A percentile compares a stretch with the other conserved stretches of the same genome.
These are phyloP conservation scores for Citrus inodora DNA, from an alignment of 345 rosid species.

Conservation along the genomic window DNA sequence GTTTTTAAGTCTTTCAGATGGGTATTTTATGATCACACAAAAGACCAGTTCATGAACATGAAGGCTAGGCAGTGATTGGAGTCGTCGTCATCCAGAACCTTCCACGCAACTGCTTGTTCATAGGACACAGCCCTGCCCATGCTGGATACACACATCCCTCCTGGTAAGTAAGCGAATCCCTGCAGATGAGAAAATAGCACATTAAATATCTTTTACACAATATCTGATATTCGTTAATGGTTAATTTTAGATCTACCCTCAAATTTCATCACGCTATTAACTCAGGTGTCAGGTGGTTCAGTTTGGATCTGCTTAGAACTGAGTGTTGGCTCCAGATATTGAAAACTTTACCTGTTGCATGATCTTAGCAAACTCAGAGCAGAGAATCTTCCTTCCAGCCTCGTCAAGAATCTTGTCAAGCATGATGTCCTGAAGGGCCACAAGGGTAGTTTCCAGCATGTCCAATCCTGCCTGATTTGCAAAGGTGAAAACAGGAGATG, in stretches of 20 bases:
- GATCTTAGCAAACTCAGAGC: slow-evolving; percentile 79
- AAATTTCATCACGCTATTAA: not conserved
- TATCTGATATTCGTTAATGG: not conserved
- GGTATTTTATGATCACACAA: slow-evolving; percentile 41
- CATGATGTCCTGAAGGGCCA: slow-evolving; percentile 90
- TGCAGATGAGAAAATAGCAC: slow-evolving; percentile 10
- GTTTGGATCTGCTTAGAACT: not conserved
- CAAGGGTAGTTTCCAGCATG: slow-evolving; percentile 94
- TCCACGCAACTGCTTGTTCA: slow-evolving; percentile 83
- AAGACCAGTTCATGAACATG: slow-evolving; percentile 88
- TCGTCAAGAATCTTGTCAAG: slow-evolving; percentile 86
- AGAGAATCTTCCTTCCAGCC: slow-evolving; percentile 68
- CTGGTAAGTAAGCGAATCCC: slow-evolving; percentile 75
- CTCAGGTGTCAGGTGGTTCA: not conserved
- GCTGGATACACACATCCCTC: slow-evolving; percentile 80
- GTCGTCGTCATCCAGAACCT: slow-evolving; percentile 73
- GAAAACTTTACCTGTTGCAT: slow-evolving; percentile 73
- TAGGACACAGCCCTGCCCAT: slow-evolving; percentile 87
- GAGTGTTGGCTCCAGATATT: not conserved
- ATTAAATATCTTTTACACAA: not conserved
- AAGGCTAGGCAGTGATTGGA: slow-evolving; percentile 74
- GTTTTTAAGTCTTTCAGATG: slow-evolving; percentile 4
- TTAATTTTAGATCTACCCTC: not conserved
- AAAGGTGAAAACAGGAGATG: slow-evolving; percentile 71
- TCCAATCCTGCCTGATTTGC: slow-evolving; percentile 95